Evolutionary conservation across 805 yeast species (phyloP).

Genomic region (Kodamaea fukazawae): DNA sequence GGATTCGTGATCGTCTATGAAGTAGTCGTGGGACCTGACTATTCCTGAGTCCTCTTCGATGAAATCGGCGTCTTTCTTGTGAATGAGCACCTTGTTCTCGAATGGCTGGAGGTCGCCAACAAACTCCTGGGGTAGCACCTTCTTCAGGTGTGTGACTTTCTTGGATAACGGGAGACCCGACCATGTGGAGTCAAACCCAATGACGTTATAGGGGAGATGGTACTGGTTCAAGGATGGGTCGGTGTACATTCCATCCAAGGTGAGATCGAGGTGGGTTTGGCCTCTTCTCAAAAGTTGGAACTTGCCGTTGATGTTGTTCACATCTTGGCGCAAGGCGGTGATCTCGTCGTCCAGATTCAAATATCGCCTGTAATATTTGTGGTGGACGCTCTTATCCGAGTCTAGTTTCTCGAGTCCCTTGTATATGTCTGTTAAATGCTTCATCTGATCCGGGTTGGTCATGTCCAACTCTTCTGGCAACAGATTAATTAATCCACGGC

Average conservation of each 20-base stretch:
- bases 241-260: conserved; percentile 8
- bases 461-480: conserved; percentile 39
- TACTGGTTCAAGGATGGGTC: conserved; percentile 12
- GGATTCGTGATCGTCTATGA: not conserved
- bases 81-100: conserved; percentile 25
- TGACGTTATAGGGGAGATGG: conserved; percentile 37
- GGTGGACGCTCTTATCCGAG: conserved; percentile 35
- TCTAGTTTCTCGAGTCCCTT: conserved; percentile 31
- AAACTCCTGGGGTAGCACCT: conserved; percentile 36
- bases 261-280: conserved; percentile 6
- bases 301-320: conserved; percentile 36
- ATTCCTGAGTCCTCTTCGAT: conserved; percentile 16
- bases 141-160: conserved; percentile 12
- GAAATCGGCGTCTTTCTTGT: conserved; percentile 39
- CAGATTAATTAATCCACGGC: conserved; percentile 26
- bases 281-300: conserved; percentile 37
- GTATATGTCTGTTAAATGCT: conserved; percentile 31
- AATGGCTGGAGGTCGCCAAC: conserved; percentile 36
- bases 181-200: conserved; percentile 40
- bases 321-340: conserved; percentile 21
- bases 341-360: conserved; percentile 31
- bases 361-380: conserved; percentile 34
- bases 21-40: conserved; percentile 5
- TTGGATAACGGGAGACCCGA: conserved; percentile 39
- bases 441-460: conserved; percentile 26